phyloP scores from a whole-genome alignment of 306 rosid species.

The Herpetospermum pedunculosum region DNA sequence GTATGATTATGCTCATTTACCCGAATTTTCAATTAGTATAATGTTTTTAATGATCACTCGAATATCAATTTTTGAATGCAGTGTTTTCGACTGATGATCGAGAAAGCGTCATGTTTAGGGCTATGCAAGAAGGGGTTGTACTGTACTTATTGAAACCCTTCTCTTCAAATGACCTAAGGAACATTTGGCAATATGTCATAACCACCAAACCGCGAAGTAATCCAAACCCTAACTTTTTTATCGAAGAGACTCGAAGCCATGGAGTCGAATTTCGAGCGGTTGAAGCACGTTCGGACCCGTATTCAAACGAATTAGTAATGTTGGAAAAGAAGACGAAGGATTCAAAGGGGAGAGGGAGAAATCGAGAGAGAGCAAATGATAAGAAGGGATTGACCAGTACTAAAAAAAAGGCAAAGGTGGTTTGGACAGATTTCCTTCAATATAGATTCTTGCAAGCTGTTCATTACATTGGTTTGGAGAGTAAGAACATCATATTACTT shows the following conservation, averaged over 20 bases:
- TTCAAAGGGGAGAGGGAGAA: neutral
- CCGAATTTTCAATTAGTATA: neutral
- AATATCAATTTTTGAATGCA: neutral
- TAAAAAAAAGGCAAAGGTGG: conserved; percentile 8
- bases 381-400: neutral
- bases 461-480: conserved; percentile 15
- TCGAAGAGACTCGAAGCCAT: neutral
- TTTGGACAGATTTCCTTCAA: conserved; percentile 17
- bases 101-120: conserved; percentile 2
- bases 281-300: neutral
- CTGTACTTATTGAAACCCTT: conserved; percentile 13
- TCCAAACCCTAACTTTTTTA: neutral
- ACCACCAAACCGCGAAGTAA: neutral
- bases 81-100: conserved; percentile 6
- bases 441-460: conserved; percentile 12
- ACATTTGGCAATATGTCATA: conserved; percentile 14
- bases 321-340: neutral
- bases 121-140: conserved; percentile 9
- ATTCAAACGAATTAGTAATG: neutral
- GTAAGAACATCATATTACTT: conserved; percentile 14
- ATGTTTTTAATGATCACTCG: neutral
- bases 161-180: conserved; percentile 9
- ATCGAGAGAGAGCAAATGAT: neutral
- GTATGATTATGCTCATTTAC: neutral
- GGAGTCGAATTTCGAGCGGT: neutral